Evolutionary conservation across 257 asterid species (phyloP).

Genomic region (Capsicum rhomboideum): DNA sequence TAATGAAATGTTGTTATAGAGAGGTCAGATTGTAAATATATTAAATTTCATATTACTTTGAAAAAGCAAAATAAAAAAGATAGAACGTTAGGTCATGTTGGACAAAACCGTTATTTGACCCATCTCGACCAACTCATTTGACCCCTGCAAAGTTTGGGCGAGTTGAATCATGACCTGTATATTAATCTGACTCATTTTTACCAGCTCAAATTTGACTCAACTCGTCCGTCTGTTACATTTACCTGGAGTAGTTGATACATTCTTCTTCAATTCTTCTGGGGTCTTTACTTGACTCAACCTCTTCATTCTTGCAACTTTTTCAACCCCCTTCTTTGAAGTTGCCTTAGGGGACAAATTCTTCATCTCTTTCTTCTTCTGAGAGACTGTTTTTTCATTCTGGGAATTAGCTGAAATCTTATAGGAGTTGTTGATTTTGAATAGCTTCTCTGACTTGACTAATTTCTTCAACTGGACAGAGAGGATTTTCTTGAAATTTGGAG

Average conservation of each 20-base stretch:
- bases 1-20: too few species aligned
- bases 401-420: constrained; percentile 28
- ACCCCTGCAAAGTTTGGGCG: neutral
- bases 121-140: neutral
- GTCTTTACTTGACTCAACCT: constrained; percentile 45
- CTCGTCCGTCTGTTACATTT: neutral
- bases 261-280: constrained; percentile 43
- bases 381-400: neutral
- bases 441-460: constrained; percentile 39
- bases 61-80: too few species aligned
- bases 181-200: neutral
- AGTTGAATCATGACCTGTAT: neutral
- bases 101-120: neutral
- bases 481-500: constrained; percentile 37
- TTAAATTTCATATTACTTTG: too few species aligned
- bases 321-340: constrained; percentile 13
- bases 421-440: constrained; percentile 34
- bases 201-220: neutral
- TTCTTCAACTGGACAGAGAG: constrained; percentile 43
- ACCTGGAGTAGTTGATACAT: neutral
- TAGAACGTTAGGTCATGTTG: too few species aligned
- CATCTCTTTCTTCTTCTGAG: too few species aligned
- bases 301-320: constrained; percentile 37
- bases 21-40: too few species aligned
- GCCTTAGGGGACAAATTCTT: neutral